Conservation (phyloP, 2,329 filamentous ascomycete species). For the Colletotrichum sublineola region DNA sequence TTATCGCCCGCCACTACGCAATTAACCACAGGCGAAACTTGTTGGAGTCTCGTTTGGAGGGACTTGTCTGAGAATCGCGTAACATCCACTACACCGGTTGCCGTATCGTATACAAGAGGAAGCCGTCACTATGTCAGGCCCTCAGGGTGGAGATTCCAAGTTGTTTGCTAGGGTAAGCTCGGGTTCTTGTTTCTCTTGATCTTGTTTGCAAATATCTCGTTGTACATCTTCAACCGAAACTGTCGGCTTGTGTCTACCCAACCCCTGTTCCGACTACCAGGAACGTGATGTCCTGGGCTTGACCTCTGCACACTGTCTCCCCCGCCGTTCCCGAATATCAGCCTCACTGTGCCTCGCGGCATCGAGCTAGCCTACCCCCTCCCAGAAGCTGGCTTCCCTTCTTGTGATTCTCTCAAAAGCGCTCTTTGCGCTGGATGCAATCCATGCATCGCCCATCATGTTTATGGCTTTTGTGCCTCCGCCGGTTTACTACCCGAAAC, state of each 20-base stretch:
- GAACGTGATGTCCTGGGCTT: slow-evolving; percentile 17
- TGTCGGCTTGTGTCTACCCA: not conserved
- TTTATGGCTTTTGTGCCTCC: slow-evolving; percentile 68
- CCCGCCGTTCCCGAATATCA: slow-evolving; percentile 5
- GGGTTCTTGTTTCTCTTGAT: slow-evolving; percentile 26
- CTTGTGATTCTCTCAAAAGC: not conserved
- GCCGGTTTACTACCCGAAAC: slow-evolving; percentile 57
- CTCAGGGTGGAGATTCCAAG: slow-evolving; percentile 89
- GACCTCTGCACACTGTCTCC: not conserved
- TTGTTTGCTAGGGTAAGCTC: slow-evolving; percentile 92
- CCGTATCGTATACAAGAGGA: slow-evolving; percentile 12
- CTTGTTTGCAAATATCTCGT: slow-evolving; percentile 8
- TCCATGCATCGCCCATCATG: slow-evolving; percentile 55
- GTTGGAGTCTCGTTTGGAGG: slow-evolving; percentile 22
- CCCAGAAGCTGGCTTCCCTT: not conserved
- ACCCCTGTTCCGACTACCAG: slow-evolving; percentile 18
- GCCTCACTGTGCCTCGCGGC: slow-evolving; percentile 3
- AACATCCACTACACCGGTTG: slow-evolving; percentile 18
- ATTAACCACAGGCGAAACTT: slow-evolving; percentile 31
- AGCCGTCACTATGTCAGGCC: slow-evolving; percentile 63
- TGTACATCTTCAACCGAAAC: not conserved
- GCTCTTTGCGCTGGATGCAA: not conserved
- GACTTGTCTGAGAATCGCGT: slow-evolving; percentile 25
- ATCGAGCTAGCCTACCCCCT: slow-evolving; percentile 16
- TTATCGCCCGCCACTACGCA: slow-evolving; percentile 39